Evolutionary conservation across 2,329 filamentous ascomycete species (phyloP).

Genomic region (Cladosporium sp.): DNA sequence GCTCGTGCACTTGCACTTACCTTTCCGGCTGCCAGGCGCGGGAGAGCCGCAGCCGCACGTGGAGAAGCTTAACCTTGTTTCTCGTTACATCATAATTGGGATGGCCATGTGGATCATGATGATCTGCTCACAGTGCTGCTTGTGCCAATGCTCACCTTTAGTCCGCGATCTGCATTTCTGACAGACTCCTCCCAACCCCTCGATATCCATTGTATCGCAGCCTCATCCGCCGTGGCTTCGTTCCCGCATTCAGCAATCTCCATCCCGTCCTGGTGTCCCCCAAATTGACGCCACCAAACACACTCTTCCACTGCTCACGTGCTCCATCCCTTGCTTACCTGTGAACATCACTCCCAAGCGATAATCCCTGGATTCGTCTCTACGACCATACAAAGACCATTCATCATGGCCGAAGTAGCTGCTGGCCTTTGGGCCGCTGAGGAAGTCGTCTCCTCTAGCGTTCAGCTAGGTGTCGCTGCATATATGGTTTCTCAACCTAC

Average conservation of each 20-base stretch:
- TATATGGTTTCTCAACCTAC: conserved; percentile 41
- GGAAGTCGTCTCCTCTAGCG: conserved; percentile 37
- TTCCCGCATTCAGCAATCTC: not conserved
- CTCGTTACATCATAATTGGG: too few relatives aligned
- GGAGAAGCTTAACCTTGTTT: not conserved
- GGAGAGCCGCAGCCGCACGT: not conserved
- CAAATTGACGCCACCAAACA: not conserved
- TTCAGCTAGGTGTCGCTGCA: conserved; percentile 37
- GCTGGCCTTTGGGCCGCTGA: conserved; percentile 37
- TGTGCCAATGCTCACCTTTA: not conserved
- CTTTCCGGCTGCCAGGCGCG: too few relatives aligned
- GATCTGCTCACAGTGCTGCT: too few relatives aligned
- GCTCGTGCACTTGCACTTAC: too few relatives aligned
- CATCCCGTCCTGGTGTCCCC: not conserved
- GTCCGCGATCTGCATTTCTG: not conserved
- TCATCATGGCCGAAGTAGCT: conserved; percentile 38
- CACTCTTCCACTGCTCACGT: not conserved
- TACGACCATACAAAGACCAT: not conserved
- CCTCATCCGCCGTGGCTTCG: not conserved
- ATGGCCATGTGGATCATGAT: too few relatives aligned
- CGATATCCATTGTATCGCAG: not conserved
- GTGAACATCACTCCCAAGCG: not conserved
- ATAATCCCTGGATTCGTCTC: not conserved
- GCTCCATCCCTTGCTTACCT: conserved; percentile 3
- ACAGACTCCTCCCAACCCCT: not conserved